Evolutionary conservation across 177 flowering plant species (phyloP), one percentile per base, ranked within the genome.

Genomic region (Vitis hybrid): DNA sequence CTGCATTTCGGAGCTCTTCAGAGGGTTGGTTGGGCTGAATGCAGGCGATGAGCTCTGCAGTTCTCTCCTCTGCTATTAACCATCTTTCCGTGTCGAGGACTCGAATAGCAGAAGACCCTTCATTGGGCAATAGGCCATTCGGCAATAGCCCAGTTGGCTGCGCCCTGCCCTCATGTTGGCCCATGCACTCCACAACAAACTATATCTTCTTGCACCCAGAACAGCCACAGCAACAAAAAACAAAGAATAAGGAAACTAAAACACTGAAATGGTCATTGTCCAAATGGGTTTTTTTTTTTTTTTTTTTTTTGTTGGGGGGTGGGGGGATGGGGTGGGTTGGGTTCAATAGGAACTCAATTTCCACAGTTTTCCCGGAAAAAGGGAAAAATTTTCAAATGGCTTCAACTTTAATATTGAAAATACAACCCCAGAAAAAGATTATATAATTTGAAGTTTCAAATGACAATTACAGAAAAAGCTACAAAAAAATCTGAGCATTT

Each of bases 1-100:
- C 99, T 2, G 96, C 98, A 79, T 84, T 90, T 63, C 98, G 79
- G 40, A 86, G 91, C 60, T 81, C 89, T 73, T 96, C 97, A 0
- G 98, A 94, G 10, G 88, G 89, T 49, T 78, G 80, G 70, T 94
- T 92, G 56, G 99, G 99, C 82, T 91, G 94, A 71, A 96, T 94
- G 84, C 96, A 85, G 71, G 83, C 83, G 75, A 96, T 94, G 46
- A 96, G 88, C 79, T 94, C 96, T 11, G 89, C 88, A 49, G 92
- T 96, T 75, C 93, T 87, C 78, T 90, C 93, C 76, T 96, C 98
- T 0, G 97, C 97, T 79, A 75, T 85, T 46, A 62, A 66, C 98
- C 99, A 96, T 76, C 94, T 83, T 55, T 87, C 94, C 2, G 65
- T 16, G 70, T 96, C 93, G 40, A 96, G 87, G 6, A 64, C 73